phyloP scores from a whole-genome alignment of 2,329 filamentous ascomycete species.

The Aureobasidium zeae region DNA sequence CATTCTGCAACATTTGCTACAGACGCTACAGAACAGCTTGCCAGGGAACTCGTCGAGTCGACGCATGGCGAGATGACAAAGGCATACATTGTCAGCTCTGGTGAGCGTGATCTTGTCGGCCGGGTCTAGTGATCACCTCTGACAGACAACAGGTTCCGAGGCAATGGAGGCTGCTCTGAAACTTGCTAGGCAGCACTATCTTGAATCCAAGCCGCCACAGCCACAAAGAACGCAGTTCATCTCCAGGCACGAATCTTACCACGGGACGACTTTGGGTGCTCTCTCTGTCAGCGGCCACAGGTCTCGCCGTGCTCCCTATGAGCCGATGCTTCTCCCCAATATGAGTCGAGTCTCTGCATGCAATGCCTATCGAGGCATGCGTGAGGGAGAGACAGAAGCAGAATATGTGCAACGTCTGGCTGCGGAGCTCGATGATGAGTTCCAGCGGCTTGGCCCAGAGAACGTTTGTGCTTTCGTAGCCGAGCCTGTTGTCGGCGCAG shows the following conservation, averaged over 20 bases:
- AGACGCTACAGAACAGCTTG: constrained; percentile 44
- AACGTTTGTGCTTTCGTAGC: constrained; percentile 64
- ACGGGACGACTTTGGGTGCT: constrained; percentile 61
- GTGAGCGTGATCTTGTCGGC: constrained; percentile 29
- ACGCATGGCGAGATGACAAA: constrained; percentile 46
- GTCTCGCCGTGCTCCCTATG: constrained; percentile 51
- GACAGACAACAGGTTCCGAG: constrained; percentile 35
- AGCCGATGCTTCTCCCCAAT: constrained; percentile 48
- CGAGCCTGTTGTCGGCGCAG: constrained; percentile 63
- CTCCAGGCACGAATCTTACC: constrained; percentile 56
- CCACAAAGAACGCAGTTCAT: constrained; percentile 53
- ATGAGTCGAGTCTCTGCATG: constrained; percentile 57
- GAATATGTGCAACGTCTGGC: constrained; percentile 54
- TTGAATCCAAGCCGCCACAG: constrained; percentile 46
- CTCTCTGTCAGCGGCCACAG: constrained; percentile 56
- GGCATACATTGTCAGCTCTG: constrained; percentile 50
- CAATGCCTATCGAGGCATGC: constrained; percentile 53
- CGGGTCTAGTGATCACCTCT: not conserved
- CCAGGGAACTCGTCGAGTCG: constrained; percentile 40
- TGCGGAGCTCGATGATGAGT: constrained; percentile 58
- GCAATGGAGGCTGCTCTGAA: constrained; percentile 62
- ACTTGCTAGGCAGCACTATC: constrained; percentile 56
- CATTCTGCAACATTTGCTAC: constrained; percentile 51
- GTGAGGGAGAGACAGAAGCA: constrained; percentile 43
- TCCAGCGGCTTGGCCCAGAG: constrained; percentile 52